Conservation (phyloP, 2,329 filamentous ascomycete species). For the Colletotrichum lini region DNA sequence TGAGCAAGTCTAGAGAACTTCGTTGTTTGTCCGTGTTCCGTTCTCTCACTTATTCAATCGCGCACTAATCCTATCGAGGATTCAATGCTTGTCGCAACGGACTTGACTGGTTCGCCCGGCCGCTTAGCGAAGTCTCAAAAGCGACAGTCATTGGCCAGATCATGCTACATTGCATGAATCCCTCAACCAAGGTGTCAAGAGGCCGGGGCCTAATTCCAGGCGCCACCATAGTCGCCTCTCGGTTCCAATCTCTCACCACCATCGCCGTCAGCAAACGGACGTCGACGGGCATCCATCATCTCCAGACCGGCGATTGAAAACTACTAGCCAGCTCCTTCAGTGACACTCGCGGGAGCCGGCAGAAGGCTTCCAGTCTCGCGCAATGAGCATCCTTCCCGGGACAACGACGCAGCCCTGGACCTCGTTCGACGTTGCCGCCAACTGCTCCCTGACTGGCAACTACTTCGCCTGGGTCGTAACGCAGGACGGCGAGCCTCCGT, state of each 20-base stretch:
- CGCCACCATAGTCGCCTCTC: too few species aligned
- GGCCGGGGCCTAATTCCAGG: neutral
- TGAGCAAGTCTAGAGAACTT: neutral
- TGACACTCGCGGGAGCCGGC: neutral
- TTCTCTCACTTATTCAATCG: neutral
- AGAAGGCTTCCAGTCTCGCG: too few species aligned
- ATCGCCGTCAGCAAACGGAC: neutral
- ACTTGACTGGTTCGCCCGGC: neutral
- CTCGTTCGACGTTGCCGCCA: slow-evolving; percentile 11
- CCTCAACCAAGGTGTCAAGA: neutral
- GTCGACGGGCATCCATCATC: neutral
- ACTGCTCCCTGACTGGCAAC: slow-evolving; percentile 27
- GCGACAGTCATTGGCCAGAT: neutral
- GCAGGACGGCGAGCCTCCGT: slow-evolving; percentile 15
- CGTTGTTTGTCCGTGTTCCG: neutral
- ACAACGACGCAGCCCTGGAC: slow-evolving; percentile 9
- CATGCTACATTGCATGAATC: neutral
- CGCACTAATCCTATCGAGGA: neutral
- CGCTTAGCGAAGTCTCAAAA: neutral
- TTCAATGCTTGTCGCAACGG: neutral
- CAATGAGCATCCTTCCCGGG: slow-evolving; percentile 22
- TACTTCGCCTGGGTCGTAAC: slow-evolving; percentile 37
- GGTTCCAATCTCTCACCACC: too few species aligned
- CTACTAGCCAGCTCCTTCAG: neutral
- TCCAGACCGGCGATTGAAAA: neutral